phyloP scores from a whole-genome alignment of 441 rosid species.

The Adansonia gregorii region DNA sequence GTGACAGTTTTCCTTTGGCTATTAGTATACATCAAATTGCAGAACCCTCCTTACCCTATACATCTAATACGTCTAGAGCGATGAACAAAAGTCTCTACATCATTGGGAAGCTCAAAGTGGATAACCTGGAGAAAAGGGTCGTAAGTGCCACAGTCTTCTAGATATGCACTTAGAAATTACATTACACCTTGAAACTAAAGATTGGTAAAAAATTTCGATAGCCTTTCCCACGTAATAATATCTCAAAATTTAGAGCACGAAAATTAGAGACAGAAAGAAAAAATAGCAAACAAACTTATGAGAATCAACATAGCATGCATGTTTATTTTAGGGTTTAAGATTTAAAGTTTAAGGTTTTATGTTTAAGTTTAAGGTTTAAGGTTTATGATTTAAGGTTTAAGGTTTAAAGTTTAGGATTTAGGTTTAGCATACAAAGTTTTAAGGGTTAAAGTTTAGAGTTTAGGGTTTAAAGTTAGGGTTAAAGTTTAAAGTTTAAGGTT shows the following conservation, averaged over 20 bases:
- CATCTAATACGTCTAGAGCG: constrained; percentile 98
- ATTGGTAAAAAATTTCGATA: background rate
- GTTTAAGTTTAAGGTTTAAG: no score
- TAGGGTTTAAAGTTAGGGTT: no score
- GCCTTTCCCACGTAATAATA: background rate
- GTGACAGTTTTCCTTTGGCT: constrained; percentile 91
- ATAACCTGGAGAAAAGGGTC: constrained; percentile 55
- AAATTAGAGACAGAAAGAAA: background rate
- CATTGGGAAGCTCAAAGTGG: constrained; percentile 96
- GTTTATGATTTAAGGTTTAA: no score
- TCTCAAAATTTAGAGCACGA: background rate
- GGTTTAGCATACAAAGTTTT: no score
- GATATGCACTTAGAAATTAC: constrained; percentile 9
- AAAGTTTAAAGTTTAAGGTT: no score
- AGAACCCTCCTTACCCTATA: constrained; percentile 86
- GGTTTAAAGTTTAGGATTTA: no score
- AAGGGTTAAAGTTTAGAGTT: no score
- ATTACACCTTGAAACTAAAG: constrained; percentile 5
- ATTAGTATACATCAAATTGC: constrained; percentile 76
- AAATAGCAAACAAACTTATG: background rate
- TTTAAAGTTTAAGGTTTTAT: no score
- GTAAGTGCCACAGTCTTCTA: constrained; percentile 31
- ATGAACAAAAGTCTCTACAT: constrained; percentile 93
- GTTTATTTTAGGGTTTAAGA: background rate
- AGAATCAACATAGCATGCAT: background rate